Evolutionary conservation across 768 basidiomycete species (phyloP), one percentile per base, ranked within the genome.

Genomic region (Hericium rajendrae): DNA sequence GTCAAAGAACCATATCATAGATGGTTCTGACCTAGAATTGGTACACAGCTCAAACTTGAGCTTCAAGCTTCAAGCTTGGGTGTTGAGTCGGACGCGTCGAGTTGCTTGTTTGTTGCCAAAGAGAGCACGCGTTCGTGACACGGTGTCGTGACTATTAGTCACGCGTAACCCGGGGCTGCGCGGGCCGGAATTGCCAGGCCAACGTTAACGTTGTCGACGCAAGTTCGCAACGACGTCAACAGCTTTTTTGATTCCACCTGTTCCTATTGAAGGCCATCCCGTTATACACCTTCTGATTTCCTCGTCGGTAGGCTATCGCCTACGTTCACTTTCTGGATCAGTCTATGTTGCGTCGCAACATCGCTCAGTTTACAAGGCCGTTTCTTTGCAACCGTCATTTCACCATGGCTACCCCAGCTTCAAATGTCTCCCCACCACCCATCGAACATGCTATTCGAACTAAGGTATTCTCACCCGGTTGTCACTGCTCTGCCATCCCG

Each of bases 321-420:
- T 46, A 18, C 43, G 18, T 11, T 22, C 40, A 39, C n/a, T 28
- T 22, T 13, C 54, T 54, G 20, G 9, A 13, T 26, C 15, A 48
- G 16, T 60, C 61, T 65, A 50, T 56, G 46, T 24, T 50, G 26
- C 43, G 8, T 48, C 32, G 43, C 43, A 46, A 18, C 43, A 46
- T 63, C 61, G 60, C 59, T 63, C 54, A 60, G 60, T 49, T 43
- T 37, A 32, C 48, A 43, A 38, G 54, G 32, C 51, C 52, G 61
- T 52, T 60, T 57, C 59, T 51, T 58, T 56, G 55, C 53, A 59
- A 51, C 58, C 59, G 66, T 56, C 59, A 65, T 53, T 60, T 58
- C 49, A 39, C 56, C 49, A 64, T 62, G 49, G 55, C 64, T 56
- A 57, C 64, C 48, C 38, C 57, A 38, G 37, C 55, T 3, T 32